Conservation (phyloP, 106 monocot genomes). For the Hemerocallis citrina region DNA sequence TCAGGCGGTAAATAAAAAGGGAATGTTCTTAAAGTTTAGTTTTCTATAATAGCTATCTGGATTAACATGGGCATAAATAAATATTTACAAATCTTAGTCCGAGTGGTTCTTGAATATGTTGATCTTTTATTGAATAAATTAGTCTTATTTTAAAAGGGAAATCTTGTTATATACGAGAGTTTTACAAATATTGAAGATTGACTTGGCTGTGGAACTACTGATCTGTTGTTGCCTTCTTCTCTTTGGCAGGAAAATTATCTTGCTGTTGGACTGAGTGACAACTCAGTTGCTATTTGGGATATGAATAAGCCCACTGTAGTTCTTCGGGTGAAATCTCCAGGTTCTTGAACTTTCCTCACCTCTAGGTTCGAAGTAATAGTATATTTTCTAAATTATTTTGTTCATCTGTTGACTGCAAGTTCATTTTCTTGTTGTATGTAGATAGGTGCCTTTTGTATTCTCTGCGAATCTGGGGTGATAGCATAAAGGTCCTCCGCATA, state of each 20-base stretch:
- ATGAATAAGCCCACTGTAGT: slow-evolving; percentile 5
- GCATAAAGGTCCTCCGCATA: slow-evolving; percentile 31
- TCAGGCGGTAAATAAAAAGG: no score
- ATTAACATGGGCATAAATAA: no score
- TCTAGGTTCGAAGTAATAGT: not conserved
- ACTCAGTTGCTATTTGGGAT: slow-evolving; percentile 88
- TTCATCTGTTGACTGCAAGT: not conserved
- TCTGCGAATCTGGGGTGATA: slow-evolving; percentile 71
- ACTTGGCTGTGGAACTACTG: not conserved
- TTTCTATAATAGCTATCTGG: no score
- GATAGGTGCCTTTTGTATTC: slow-evolving; percentile 88
- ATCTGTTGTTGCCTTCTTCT: not conserved
- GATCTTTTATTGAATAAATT: not conserved
- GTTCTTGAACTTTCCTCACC: slow-evolving; percentile 11
- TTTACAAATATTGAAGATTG: not conserved
- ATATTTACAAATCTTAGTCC: no score
- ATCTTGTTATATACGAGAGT: not conserved
- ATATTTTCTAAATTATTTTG: not conserved
- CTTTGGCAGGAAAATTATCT: slow-evolving; percentile 30
- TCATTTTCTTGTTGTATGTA: slow-evolving; percentile 4
- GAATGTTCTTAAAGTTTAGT: no score
- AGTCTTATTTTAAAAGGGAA: not conserved
- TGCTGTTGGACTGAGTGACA: slow-evolving; percentile 81
- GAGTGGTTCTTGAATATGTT: no score
- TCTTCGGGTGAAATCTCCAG: slow-evolving; percentile 49